Evolutionary conservation across 352 stramenopile species (phyloP), one percentile per base, ranked within the genome.

Genomic region (Phytophthora podocarpi): DNA sequence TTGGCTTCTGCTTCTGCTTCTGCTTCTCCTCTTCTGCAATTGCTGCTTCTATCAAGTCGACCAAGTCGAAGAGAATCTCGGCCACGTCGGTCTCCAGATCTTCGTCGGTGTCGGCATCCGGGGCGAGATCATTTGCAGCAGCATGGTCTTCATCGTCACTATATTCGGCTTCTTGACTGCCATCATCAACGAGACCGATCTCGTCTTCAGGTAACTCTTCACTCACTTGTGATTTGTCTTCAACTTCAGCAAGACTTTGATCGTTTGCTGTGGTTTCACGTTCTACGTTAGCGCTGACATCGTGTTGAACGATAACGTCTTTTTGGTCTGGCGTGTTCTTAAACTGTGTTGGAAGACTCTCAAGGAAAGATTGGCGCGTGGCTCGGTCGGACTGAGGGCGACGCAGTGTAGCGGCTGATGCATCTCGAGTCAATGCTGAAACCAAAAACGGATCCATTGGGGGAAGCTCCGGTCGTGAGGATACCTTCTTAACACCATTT

Each of bases 1-100:
- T 64, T 20, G 34, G 31, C n/a, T n/a, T n/a, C n/a, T n/a, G n/a
- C n/a, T n/a, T n/a, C n/a, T n/a, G n/a, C 10, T 50, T 61, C 21
- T 46, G n/a, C 28, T 50, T 43, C 20, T 51, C 37, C 55, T 51
- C 28, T 12, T 62, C 41, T 26, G 50, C 34, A 12, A 65, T 23
- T 7, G 23, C 41, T 26, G 60, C 68, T 21, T 45, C 72, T 6
- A 72, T 54, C 21, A 68, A 42, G 48, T 82, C 63, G 21, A 78
- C 41, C 18, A 86, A 30, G 37, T 81, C 67, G 43, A 84, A 78
- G n/a, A 82, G 48, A 20, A 75, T 47, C 43, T 82, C 69, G n/a
- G 73, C 72, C 30, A 83, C 59, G 42, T 76, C 74, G 7, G 64
- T 73, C 49, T 83, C 69, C 5, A 70, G 46, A 20, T 74, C 55